Evolutionary conservation across 331 rosid genomes (phyloP).

Genomic region (Quercus tomentella): DNA sequence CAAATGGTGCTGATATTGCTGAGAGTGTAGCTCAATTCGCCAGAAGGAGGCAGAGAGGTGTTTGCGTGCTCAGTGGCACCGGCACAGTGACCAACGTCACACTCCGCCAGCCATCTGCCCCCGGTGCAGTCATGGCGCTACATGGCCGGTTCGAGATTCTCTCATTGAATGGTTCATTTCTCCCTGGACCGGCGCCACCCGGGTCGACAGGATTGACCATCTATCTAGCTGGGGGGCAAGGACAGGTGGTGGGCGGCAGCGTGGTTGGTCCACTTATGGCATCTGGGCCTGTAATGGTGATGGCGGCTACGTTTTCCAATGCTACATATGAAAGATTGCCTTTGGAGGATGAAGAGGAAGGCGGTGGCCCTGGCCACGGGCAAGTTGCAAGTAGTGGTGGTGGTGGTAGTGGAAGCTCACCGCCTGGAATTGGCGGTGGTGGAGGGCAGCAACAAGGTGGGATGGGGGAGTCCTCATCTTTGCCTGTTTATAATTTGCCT

Average conservation of each 20-base stretch:
- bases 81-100: conserved; percentile 65
- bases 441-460: conserved; percentile 20
- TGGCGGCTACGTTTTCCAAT: conserved; percentile 72
- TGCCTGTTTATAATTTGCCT: conserved; percentile 41
- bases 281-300: conserved; percentile 63
- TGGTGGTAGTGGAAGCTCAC: conserved; percentile 24
- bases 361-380: background rate
- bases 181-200: conserved; percentile 53
- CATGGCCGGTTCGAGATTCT: conserved; percentile 71
- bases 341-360: conserved; percentile 46
- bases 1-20: conserved; percentile 55
- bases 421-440: conserved; percentile 25
- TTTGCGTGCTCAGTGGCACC: conserved; percentile 51
- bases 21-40: conserved; percentile 58
- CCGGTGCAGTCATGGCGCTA: conserved; percentile 52
- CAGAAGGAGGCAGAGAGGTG: conserved; percentile 56
- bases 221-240: conserved; percentile 69
- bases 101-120: conserved; percentile 51
- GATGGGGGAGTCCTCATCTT: conserved; percentile 40
- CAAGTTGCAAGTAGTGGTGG: conserved; percentile 1
- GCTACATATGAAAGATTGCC: conserved; percentile 76
- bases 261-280: conserved; percentile 71
- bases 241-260: conserved; percentile 67
- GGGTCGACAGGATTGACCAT: conserved; percentile 63
- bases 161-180: conserved; percentile 54